phyloP scores from a whole-genome alignment of 495 filamentous ascomycete genomes.

The Pyrenula massariospora region DNA sequence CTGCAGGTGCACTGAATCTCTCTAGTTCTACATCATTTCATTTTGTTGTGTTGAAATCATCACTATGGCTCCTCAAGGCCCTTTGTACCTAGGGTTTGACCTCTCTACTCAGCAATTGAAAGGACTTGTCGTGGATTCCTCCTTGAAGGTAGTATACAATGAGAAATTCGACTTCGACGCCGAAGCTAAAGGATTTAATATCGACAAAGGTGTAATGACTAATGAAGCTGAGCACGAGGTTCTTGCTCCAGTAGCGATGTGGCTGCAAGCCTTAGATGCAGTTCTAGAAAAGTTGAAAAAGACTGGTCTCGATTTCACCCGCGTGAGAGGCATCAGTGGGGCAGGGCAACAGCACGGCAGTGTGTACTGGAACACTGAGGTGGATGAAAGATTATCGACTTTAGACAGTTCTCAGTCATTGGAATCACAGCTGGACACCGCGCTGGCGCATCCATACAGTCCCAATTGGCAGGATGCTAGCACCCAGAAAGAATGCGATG shows the following conservation, averaged over 20 bases:
- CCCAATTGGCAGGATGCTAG: constrained; percentile 98
- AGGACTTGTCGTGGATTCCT: constrained; percentile 71
- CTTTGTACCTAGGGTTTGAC: constrained; percentile 86
- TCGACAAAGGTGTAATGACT: constrained; percentile 76
- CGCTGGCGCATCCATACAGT: constrained; percentile 76
- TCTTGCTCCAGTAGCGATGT: constrained; percentile 85
- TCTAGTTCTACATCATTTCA: neutral
- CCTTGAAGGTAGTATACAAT: constrained; percentile 63
- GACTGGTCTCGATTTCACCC: constrained; percentile 62
- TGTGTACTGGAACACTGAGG: constrained; percentile 74
- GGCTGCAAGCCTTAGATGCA: constrained; percentile 82
- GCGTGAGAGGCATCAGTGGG: constrained; percentile 73
- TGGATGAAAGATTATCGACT: constrained; percentile 48
- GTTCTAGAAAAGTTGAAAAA: constrained; percentile 63
- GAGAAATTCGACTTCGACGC: constrained; percentile 64
- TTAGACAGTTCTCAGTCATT: constrained; percentile 49
- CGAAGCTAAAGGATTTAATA: constrained; percentile 60
- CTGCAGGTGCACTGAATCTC: neutral
- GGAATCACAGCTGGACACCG: constrained; percentile 57
- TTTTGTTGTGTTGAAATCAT: neutral
- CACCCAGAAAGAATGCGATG: constrained; percentile 82
- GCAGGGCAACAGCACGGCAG: constrained; percentile 96
- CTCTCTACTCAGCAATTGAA: constrained; percentile 95
- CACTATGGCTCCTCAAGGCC: constrained; percentile 17
- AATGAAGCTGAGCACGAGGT: constrained; percentile 77